Conservation (phyloP, 225 moss, liverwort and hornwort genomes). For the Straminergon stramineum region DNA sequence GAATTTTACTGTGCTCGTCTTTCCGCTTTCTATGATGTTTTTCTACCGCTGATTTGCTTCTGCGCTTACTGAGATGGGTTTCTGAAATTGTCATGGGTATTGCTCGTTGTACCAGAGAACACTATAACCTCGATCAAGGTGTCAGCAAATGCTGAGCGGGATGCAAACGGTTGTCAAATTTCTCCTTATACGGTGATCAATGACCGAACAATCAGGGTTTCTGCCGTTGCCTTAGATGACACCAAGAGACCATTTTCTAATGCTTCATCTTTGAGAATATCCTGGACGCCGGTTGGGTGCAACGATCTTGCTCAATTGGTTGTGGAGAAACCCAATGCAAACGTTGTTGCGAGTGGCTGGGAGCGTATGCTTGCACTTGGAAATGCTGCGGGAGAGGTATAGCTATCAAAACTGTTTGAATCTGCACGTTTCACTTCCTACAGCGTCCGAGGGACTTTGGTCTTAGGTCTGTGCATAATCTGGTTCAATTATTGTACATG, state of each 20-base stretch:
- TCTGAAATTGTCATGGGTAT: background rate
- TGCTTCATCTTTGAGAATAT: slow-evolving; percentile 67
- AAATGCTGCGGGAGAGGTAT: slow-evolving; percentile 67
- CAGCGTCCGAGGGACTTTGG: background rate
- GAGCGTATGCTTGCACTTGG: slow-evolving; percentile 64
- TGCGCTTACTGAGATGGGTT: background rate
- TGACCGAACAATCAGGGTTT: slow-evolving; percentile 61
- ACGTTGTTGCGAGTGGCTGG: slow-evolving; percentile 39
- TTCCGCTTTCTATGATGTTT: background rate
- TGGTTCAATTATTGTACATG: background rate
- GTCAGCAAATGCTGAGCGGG: slow-evolving; percentile 65
- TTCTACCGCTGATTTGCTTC: background rate
- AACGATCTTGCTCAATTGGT: slow-evolving; percentile 59
- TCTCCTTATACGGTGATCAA: slow-evolving; percentile 70
- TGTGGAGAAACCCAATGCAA: slow-evolving; percentile 4
- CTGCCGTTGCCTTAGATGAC: slow-evolving; percentile 60
- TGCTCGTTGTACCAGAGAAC: slow-evolving; percentile 43
- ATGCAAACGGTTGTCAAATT: slow-evolving; percentile 36
- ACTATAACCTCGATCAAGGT: slow-evolving; percentile 37
- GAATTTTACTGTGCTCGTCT: background rate
- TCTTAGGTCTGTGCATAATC: background rate
- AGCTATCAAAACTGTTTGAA: background rate
- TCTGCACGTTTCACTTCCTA: background rate
- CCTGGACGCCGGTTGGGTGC: slow-evolving; percentile 53
- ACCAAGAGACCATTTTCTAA: slow-evolving; percentile 68